Conservation (phyloP, 371 early-diverging fungal genomes). For the Mortierella sp. region DNA sequence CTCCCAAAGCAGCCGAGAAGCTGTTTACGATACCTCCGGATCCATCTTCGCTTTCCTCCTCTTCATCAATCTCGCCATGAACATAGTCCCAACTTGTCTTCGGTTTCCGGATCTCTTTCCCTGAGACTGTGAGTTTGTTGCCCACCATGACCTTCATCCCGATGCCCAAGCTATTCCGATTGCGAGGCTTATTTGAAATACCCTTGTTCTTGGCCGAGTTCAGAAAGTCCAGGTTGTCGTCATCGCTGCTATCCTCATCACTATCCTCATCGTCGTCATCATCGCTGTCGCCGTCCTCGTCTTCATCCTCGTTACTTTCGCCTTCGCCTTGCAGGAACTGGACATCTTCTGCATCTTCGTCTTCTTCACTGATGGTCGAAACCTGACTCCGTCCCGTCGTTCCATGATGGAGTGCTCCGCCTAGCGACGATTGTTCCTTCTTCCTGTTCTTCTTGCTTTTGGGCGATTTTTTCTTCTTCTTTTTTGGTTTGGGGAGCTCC, state of each 20-base stretch:
- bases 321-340: conserved; percentile 24
- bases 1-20: conserved; percentile 28
- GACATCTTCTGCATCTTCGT: conserved; percentile 27
- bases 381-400: conserved; percentile 21
- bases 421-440: not conserved
- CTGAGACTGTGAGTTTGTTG: conserved; percentile 49
- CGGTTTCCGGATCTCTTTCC: conserved; percentile 52
- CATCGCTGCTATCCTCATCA: conserved; percentile 24
- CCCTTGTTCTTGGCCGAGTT: conserved; percentile 33
- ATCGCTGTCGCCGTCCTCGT: conserved; percentile 20
- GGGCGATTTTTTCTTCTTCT: conserved; percentile 32
- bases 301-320: conserved; percentile 4
- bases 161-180: conserved; percentile 48
- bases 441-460: conserved; percentile 25
- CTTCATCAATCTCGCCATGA: conserved; percentile 43
- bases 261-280: conserved; percentile 26
- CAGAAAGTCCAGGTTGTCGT: conserved; percentile 29
- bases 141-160: conserved; percentile 53
- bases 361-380: conserved; percentile 26
- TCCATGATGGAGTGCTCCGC: conserved; percentile 4
- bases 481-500: conserved; percentile 24
- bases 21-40: conserved; percentile 13
- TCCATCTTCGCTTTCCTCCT: conserved; percentile 21
- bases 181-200: conserved; percentile 45
- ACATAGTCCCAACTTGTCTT: conserved; percentile 52